Evolutionary conservation across 139 green algal species (phyloP).

Genomic region (Chlorella sp.): DNA sequence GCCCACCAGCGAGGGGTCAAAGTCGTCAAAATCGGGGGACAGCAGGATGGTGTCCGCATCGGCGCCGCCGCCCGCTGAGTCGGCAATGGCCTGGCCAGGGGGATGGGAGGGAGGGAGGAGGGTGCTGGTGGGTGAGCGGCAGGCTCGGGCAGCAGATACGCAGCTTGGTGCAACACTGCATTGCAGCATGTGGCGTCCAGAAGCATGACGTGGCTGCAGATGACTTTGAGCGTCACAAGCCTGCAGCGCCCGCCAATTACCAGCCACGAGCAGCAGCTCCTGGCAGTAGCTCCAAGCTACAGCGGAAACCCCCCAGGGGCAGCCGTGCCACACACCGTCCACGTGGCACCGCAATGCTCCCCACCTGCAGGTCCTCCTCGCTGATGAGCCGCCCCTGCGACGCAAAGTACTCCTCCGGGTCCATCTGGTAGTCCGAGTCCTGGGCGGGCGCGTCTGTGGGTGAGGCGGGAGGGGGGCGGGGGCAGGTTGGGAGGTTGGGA

Average conservation of each 20-base stretch:
- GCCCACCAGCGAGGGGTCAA: slow-evolving; percentile 27
- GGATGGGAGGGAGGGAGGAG: neutral
- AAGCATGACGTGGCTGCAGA: too few relatives aligned
- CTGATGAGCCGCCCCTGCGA: slow-evolving; percentile 24
- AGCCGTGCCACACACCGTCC: too few relatives aligned
- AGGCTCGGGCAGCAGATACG: too few relatives aligned
- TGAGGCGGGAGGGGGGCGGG: too few relatives aligned
- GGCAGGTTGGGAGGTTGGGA: neutral
- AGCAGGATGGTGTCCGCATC: slow-evolving; percentile 27
- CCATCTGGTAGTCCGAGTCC: slow-evolving; percentile 15
- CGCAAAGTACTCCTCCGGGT: slow-evolving; percentile 35
- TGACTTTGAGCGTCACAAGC: too few relatives aligned
- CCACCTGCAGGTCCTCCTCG: slow-evolving; percentile 29
- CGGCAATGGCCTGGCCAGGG: neutral
- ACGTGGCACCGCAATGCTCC: too few relatives aligned
- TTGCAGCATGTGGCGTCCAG: too few relatives aligned
- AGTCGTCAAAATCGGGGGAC: slow-evolving; percentile 42
- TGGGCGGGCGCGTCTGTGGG: slow-evolving; percentile 9
- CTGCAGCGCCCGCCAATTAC: too few relatives aligned
- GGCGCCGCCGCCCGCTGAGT: neutral
- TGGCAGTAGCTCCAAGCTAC: too few relatives aligned
- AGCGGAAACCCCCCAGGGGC: too few relatives aligned
- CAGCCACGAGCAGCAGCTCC: too few relatives aligned
- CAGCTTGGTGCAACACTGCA: too few relatives aligned
- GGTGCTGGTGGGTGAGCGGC: neutral